Evolutionary conservation across 257 asterid genomes (phyloP).

Genomic region (Agastache rugosa): DNA sequence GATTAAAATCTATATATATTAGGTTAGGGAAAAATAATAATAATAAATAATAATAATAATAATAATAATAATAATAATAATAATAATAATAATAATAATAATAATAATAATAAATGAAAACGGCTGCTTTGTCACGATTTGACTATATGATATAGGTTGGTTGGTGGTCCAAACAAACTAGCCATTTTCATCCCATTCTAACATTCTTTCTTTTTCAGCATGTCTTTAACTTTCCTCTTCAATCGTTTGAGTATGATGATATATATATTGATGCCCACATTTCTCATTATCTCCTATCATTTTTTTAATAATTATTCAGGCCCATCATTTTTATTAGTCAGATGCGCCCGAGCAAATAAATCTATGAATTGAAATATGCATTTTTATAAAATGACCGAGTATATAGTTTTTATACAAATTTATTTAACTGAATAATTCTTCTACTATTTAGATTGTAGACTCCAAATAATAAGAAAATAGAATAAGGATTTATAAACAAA

Average conservation of each 20-base stretch:
- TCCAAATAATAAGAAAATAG: too few species aligned
- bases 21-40: too few species aligned
- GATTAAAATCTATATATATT: too few species aligned
- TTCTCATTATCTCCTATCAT: background rate
- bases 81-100: background rate
- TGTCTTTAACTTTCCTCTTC: slow-evolving; percentile 28
- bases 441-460: too few species aligned
- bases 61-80: background rate
- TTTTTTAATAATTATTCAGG: too few species aligned
- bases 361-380: too few species aligned
- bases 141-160: slow-evolving; percentile 28
- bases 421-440: too few species aligned
- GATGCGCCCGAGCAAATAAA: too few species aligned
- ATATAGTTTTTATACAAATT: too few species aligned
- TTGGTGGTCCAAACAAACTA: slow-evolving; percentile 36
- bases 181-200: slow-evolving; percentile 28
- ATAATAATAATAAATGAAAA: background rate
- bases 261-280: background rate
- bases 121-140: slow-evolving; percentile 30
- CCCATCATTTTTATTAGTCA: too few species aligned
- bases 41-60: background rate
- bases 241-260: slow-evolving; percentile 24
- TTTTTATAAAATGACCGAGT: too few species aligned
- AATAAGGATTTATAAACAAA: too few species aligned
- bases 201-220: slow-evolving; percentile 3